phyloP scores from a whole-genome alignment of 345 rosid genomes.

The Stellera chamaejasme region DNA sequence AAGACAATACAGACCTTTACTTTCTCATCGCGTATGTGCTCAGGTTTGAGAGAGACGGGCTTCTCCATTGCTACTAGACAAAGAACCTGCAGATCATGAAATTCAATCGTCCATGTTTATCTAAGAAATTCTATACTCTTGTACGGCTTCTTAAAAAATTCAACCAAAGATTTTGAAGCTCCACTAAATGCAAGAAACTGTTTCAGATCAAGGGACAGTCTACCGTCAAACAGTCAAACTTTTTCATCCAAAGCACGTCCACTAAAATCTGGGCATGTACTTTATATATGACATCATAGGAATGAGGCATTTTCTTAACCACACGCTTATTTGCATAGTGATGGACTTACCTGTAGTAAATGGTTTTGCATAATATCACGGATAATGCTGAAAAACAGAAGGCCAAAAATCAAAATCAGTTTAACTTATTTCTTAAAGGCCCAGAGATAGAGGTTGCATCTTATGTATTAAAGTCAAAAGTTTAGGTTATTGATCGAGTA shows the following conservation, averaged over 20 bases:
- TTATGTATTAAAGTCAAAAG: no score
- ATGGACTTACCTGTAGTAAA: conserved; percentile 68
- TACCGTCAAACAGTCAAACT: no score
- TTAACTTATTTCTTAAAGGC: no score
- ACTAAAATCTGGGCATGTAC: no score
- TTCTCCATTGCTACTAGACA: conserved; percentile 98
- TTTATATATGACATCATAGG: no score
- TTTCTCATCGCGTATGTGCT: conserved; percentile 97
- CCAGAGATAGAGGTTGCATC: no score
- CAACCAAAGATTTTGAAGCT: background rate
- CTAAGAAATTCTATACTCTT: background rate
- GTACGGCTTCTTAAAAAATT: background rate
- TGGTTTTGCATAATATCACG: conserved; percentile 99
- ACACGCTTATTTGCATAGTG: background rate
- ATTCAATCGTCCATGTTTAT: background rate
- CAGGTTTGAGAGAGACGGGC: conserved; percentile 94
- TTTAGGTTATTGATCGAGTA: background rate
- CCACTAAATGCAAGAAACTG: background rate
- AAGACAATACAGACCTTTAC: conserved; percentile 61
- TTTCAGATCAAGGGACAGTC: no score
- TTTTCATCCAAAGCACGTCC: no score
- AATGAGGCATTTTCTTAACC: background rate
- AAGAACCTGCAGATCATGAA: conserved; percentile 51
- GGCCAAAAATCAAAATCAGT: conserved; percentile 8
- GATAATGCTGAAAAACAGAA: conserved; percentile 58